Percentiles rank a stretch among this genome's conserved stretches.
Evolutionary conservation across 495 filamentous ascomycete genomes (phyloP).

Genomic region (Neurospora discreta): DNA sequence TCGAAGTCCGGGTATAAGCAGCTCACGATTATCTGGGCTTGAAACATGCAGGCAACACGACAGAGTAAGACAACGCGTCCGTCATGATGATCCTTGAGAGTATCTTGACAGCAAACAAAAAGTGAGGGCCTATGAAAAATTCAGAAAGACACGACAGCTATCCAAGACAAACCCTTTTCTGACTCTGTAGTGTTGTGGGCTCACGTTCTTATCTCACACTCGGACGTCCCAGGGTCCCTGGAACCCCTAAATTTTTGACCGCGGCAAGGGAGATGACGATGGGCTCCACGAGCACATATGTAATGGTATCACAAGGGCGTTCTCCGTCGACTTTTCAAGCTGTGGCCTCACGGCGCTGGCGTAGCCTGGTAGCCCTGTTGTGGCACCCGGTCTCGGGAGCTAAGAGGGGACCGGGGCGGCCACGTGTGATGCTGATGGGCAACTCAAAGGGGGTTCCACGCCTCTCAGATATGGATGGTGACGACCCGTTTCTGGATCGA

Average conservation of each 20-base stretch:
- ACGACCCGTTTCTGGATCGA: not conserved
- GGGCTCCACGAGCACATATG: not conserved
- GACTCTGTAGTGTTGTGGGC: not conserved
- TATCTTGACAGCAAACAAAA: not conserved
- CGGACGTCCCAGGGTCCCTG: not conserved
- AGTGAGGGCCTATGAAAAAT: not conserved
- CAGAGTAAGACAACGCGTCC: not conserved
- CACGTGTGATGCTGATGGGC: not conserved
- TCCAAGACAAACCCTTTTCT: not conserved
- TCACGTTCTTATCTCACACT: not conserved
- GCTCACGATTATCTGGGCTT: not conserved
- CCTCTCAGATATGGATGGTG: not conserved
- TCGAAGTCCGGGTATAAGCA: not conserved
- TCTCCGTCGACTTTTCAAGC: not conserved
- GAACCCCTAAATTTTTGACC: not conserved
- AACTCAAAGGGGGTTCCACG: not conserved
- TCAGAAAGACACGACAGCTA: not conserved
- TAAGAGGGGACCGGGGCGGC: not conserved
- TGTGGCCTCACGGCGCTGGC: not conserved
- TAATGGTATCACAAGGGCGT: not conserved
- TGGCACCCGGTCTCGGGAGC: not conserved
- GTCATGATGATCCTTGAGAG: not conserved
- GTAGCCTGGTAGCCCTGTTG: not conserved
- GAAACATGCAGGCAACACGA: not conserved
- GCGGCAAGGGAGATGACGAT: not conserved